These are phyloP conservation scores for Craterostigma plantagineum DNA, from an alignment of 257 asterid species.

Conservation along the genomic window DNA sequence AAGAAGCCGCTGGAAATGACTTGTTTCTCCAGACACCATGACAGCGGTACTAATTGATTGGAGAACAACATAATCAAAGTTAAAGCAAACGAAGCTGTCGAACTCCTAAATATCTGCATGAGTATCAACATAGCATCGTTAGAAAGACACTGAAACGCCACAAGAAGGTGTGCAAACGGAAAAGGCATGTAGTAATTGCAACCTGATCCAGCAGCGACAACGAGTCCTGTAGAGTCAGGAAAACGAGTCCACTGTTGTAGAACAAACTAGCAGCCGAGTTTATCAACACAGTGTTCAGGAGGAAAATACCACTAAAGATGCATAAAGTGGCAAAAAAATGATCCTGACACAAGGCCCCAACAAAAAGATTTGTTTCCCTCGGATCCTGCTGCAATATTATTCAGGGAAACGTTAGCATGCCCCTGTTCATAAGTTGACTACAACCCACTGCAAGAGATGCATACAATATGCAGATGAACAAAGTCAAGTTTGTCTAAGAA, in stretches of 20 bases:
- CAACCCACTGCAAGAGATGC: too few species aligned
- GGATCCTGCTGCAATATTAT: conserved; percentile 64
- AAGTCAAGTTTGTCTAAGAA: too few species aligned
- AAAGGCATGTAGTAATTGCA: too few species aligned
- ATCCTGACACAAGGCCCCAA: conserved; percentile 48
- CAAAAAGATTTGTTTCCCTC: conserved; percentile 25
- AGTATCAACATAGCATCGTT: conserved; percentile 8
- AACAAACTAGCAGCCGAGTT: conserved; percentile 58
- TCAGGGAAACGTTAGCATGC: too few species aligned
- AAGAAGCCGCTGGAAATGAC: conserved; percentile 38
- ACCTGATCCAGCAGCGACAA: conserved; percentile 90
- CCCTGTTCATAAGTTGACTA: too few species aligned
- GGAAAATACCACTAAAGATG: conserved; percentile 72
- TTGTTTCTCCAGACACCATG: conserved; percentile 71
- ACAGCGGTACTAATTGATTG: conserved; percentile 57
- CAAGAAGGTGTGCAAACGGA: not conserved
- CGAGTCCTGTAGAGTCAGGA: conserved; percentile 68
- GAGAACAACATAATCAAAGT: conserved; percentile 40
- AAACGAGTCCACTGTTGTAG: conserved; percentile 42
- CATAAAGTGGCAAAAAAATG: conserved; percentile 68
- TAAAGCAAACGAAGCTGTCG: conserved; percentile 41
- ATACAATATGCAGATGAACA: too few species aligned
- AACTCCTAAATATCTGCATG: conserved; percentile 58
- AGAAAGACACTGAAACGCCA: conserved; percentile 1
- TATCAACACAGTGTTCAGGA: conserved; percentile 51